Base-by-base conservation (phyloP, 2,329 filamentous ascomycete species). In the Stagonosporopsis tanaceti region DNA sequence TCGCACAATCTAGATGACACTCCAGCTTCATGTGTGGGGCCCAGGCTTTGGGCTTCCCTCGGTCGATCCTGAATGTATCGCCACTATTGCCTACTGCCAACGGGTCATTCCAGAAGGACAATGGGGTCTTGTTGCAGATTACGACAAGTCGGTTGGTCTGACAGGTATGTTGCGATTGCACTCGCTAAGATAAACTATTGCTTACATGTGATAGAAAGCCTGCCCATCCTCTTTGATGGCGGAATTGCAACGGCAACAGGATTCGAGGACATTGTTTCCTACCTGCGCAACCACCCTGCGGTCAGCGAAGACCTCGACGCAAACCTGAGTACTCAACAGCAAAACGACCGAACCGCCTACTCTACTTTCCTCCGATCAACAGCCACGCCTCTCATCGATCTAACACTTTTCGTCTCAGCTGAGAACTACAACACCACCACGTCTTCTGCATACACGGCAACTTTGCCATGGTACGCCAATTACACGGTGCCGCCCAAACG, bases 31-130 rank as follows among this genome's bases (percentile, higher is more conserved):
- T 78, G 85, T 97, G 71, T 96, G 93, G 89, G 93, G 93, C 47
- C 89, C 92, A 52, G 93, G 91, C 38, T 96, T 97, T 76, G 88
- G 88, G 38, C 85, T 97, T 41, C 89, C 94, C 14, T 98, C 95
- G 40, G 90, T 98, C 69, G 93, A 98, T 71, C 83, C 94, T 42
- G 91, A 96, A 80, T 98, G 93, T 73, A 86, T 96, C 59, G 93
- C 93, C 27, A 84, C 89, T 40, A 87, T 97, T 64, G 87, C 91
- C 50, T 93, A 93, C 74, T 82, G 96, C 55, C 84, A 86, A 59
- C 81, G 86, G 67, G 84, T 83, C 56, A 80, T 91, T 24, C 83
- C 85, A 34, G 74, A 77, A 54, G 77, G 81, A 45, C 78, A 85
- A 61, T 79, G 76, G 76, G 62, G 58, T 22, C 65, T 79, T 14